Conservation (phyloP, 805 yeast genomes). For the Brettanomyces custersianus region DNA sequence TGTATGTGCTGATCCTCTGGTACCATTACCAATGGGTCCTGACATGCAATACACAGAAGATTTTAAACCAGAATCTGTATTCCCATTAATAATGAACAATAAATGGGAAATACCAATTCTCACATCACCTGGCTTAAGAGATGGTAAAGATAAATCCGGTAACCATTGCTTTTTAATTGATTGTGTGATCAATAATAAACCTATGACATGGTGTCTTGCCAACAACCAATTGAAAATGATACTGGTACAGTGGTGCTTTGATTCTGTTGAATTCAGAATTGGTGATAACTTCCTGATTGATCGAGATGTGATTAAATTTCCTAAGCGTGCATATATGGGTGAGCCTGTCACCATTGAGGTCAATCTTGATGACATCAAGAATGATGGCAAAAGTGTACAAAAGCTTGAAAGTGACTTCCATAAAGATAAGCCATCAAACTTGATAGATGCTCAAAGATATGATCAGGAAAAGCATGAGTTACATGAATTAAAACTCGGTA, state of each 20-base stretch:
- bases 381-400: conserved; percentile 25
- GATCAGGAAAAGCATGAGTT: conserved; percentile 14
- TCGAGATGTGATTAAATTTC: conserved; percentile 50
- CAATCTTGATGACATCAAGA: conserved; percentile 34
- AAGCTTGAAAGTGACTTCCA: conserved; percentile 21
- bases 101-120: conserved; percentile 84
- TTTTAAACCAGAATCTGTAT: conserved; percentile 50
- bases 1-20: conserved; percentile 54
- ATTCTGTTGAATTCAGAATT: conserved; percentile 49
- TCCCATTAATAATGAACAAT: conserved; percentile 55
- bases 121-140: conserved; percentile 44
- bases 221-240: conserved; percentile 55
- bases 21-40: conserved; percentile 34
- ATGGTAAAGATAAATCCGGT: conserved; percentile 64
- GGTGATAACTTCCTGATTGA: conserved; percentile 37
- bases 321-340: conserved; percentile 71
- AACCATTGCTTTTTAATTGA: conserved; percentile 57
- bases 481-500: neutral
- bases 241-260: conserved; percentile 76
- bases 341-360: conserved; percentile 36
- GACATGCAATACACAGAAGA: conserved; percentile 9
- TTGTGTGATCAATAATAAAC: conserved; percentile 62
- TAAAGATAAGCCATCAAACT: conserved; percentile 33
- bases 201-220: conserved; percentile 52
- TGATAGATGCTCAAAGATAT: conserved; percentile 31